Percentiles rank a stretch among this genome's conserved stretches.
Conservation (phyloP, 495 filamentous ascomycete species). For the Trichoderma reesei region DNA sequence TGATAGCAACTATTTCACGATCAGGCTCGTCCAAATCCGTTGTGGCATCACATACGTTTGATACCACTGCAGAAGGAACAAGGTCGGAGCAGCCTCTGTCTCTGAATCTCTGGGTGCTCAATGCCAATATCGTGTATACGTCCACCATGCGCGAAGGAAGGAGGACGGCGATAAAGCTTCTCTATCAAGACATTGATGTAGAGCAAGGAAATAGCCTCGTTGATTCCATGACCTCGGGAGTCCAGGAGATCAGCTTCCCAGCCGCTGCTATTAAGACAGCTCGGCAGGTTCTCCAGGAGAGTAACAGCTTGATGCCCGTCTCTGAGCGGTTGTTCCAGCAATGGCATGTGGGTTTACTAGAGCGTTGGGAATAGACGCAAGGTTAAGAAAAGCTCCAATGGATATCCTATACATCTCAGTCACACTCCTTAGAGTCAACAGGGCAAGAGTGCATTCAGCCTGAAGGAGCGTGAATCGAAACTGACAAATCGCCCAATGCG, state of each 20-base stretch:
- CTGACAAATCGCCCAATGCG: neutral
- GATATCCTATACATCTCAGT: neutral
- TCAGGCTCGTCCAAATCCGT: constrained; percentile 41
- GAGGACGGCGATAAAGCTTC: constrained; percentile 55
- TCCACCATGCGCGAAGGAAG: constrained; percentile 30
- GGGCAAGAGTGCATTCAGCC: neutral
- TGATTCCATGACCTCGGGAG: constrained; percentile 41
- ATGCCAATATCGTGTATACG: constrained; percentile 54
- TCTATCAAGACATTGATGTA: constrained; percentile 41
- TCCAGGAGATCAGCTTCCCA: constrained; percentile 59
- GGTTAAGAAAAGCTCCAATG: neutral
- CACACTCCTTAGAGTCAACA: neutral
- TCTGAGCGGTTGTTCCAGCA: constrained; percentile 1
- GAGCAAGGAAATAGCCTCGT: constrained; percentile 45
- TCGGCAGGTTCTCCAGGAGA: neutral
- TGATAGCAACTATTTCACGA: constrained; percentile 35
- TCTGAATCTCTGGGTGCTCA: constrained; percentile 59
- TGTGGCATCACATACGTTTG: constrained; percentile 25
- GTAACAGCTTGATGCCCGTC: constrained; percentile 4
- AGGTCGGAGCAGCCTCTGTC: constrained; percentile 13
- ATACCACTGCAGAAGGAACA: constrained; percentile 7
- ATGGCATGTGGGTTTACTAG: constrained; percentile 10
- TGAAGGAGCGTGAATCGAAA: neutral
- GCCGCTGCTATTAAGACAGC: constrained; percentile 29
- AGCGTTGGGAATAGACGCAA: constrained; percentile 1